Evolutionary conservation across 129 eudicot species (phyloP), one percentile per base, ranked within the genome.

Genomic region (Lactuca saligna): DNA sequence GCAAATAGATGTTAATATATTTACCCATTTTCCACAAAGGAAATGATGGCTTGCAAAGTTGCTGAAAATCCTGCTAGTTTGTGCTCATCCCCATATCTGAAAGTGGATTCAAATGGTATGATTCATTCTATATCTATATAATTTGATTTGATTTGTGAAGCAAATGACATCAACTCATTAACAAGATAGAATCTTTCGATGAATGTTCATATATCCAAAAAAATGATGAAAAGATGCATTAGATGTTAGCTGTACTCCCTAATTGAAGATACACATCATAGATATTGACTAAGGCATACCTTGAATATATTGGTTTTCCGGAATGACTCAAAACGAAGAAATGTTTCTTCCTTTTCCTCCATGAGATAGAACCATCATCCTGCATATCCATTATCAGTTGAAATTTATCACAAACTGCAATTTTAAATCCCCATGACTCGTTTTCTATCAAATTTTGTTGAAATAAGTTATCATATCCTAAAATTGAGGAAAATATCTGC

Each of bases 331-430:
- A 79, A 48, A 93, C 51, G 66, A 93, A 76, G 79, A 79, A 93
- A 72, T 93, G 99, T 68, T 93, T 93, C 84, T 89, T 93, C 79
- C 99, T 83, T 83, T 87, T 93, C 88, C 97, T 93, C 99, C 99
- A 93, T 16, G 99, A 85, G 32, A 81, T 64, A 31, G 99, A 93
- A 37, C 88, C 86, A 79, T 93, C 99, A 82, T 93, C 99, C 99
- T 93, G 88, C 86, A 83, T 54, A 82, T 35, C 44, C 62, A 71
- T 63, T 34, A 66, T 83, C 67, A 69, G 33, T 65, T 54, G 17
- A 62, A 33, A 60, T 33, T 8, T 6, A 70, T 12, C 17, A 61
- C 17, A 10, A 8, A 58, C 31, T 54, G 41, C 48, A 72, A 25
- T 69, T 62, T 25, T 39, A 20, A 53, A 66, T 32, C 49, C 4